Conservation (phyloP, 2,329 filamentous ascomycete genomes). For the Xylaria sp. region DNA sequence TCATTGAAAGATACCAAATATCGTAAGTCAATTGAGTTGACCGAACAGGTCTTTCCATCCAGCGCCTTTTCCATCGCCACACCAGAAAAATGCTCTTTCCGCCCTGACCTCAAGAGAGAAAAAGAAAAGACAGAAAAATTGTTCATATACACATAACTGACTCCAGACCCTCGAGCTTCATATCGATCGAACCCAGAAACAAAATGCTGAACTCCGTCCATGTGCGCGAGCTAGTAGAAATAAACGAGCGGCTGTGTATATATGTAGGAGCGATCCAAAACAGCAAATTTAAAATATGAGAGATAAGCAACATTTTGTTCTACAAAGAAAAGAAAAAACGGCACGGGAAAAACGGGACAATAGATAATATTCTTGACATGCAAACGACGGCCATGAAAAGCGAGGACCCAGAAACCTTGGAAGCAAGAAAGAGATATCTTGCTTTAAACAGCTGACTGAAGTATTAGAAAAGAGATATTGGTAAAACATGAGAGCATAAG, state of each 20-base stretch:
- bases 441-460: constrained; percentile 1
- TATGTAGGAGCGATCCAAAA: constrained; percentile 10
- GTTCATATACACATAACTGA: constrained; percentile 30
- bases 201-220: constrained; percentile 30
- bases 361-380: constrained; percentile 8
- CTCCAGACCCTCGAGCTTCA: constrained; percentile 4
- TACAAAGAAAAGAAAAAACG: constrained; percentile 22
- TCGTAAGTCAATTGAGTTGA: not conserved
- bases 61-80: not conserved
- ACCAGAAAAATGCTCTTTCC: constrained; percentile 1
- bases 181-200: not conserved
- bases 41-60: not conserved
- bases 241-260: constrained; percentile 6
- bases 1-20: constrained; percentile 8
- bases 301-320: constrained; percentile 23
- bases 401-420: not conserved
- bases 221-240: constrained; percentile 19
- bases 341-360: not conserved
- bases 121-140: not conserved
- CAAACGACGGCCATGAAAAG: constrained; percentile 8
- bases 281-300: constrained; percentile 1
- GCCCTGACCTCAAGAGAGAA: not conserved
- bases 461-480: constrained; percentile 20
- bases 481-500: constrained; percentile 8
- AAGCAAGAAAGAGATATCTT: constrained; percentile 6